Evolutionary conservation across 257 asterid species (phyloP), one percentile per base, ranked within the genome.

Genomic region (Lycium ferocissimum): DNA sequence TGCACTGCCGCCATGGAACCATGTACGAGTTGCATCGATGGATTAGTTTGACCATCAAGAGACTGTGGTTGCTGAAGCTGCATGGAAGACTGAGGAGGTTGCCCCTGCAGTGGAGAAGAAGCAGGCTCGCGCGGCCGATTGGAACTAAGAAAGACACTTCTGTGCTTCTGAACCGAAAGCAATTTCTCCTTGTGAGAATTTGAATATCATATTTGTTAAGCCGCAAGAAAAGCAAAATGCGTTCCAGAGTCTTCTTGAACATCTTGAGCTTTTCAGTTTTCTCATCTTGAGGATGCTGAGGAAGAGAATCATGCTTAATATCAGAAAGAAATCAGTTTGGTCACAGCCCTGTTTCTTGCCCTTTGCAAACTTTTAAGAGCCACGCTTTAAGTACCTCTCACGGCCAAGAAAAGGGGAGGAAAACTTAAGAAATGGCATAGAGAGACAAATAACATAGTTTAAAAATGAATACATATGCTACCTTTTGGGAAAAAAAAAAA

Each of bases 41-140:
- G 79, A 86, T 88, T 95, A 90, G 92, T 90, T 92, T 93, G 98
- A 88, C 89, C 92, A 66, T 95, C 99, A 83, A 81, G 97, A 87
- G 92, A 85, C 79, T 92, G 98, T 84, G 92, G 89, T 90, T 93
- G 95, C 86, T 89, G 97, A 72, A 92, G 73, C 84, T n/a, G 72
- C 94, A 90, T 87, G 84, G 90, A 93, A 87, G 93, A 86, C 86
- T 93, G 98, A 37, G 90, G 54, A 76, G 86, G 88, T 88, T 93
- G 99, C 85, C 95, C 97, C 88, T 89, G 98, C 88, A 91, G 94
- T 88, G 91, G 49, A 43, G 92, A 82, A 86, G 86, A 33, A 66
- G 45, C 87, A 85, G 98, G 83, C 92, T 93, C 93, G 51, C 93
- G 93, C 37, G 94, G 95, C 87, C 92, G 86, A 85, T 91, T 85